phyloP scores from a whole-genome alignment of 495 filamentous ascomycete species.

The Penicillium macrosclerotiorum region DNA sequence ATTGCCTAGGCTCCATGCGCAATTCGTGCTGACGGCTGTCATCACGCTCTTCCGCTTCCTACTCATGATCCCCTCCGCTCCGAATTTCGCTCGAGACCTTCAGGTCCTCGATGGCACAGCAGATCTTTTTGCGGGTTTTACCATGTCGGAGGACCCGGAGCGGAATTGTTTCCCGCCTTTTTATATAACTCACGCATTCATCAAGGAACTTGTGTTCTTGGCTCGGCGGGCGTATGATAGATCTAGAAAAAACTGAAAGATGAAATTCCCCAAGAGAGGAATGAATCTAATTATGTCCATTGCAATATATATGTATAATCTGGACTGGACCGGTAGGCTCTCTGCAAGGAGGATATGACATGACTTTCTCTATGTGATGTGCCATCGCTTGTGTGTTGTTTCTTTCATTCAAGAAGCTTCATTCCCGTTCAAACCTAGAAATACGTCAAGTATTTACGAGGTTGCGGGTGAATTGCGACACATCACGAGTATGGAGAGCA shows the following conservation, averaged over 20 bases:
- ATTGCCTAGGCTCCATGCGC: slow-evolving; percentile 23
- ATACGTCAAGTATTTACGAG: too few species aligned
- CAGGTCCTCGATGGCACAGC: slow-evolving; percentile 15
- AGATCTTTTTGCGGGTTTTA: slow-evolving; percentile 7
- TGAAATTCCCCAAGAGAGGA: too few species aligned
- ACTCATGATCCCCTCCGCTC: slow-evolving; percentile 11
- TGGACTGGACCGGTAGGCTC: too few species aligned
- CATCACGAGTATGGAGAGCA: too few species aligned
- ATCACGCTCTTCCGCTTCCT: slow-evolving; percentile 23
- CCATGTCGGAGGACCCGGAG: background rate
- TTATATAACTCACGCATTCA: slow-evolving; percentile 15
- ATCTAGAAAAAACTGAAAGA: background rate
- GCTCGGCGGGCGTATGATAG: slow-evolving; percentile 5
- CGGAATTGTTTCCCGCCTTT: slow-evolving; percentile 20
- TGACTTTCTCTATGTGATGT: too few species aligned
- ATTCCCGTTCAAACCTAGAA: too few species aligned
- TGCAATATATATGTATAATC: too few species aligned
- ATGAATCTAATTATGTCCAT: too few species aligned
- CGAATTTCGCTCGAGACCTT: slow-evolving; percentile 15
- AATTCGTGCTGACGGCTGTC: slow-evolving; percentile 23
- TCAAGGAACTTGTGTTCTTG: slow-evolving; percentile 13
- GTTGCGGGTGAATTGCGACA: too few species aligned
- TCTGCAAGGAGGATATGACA: too few species aligned
- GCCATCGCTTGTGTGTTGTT: too few species aligned
- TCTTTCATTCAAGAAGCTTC: too few species aligned